Base-by-base conservation (phyloP, 2,329 filamentous ascomycete genomes). In the Albifimbria verrucaria region DNA sequence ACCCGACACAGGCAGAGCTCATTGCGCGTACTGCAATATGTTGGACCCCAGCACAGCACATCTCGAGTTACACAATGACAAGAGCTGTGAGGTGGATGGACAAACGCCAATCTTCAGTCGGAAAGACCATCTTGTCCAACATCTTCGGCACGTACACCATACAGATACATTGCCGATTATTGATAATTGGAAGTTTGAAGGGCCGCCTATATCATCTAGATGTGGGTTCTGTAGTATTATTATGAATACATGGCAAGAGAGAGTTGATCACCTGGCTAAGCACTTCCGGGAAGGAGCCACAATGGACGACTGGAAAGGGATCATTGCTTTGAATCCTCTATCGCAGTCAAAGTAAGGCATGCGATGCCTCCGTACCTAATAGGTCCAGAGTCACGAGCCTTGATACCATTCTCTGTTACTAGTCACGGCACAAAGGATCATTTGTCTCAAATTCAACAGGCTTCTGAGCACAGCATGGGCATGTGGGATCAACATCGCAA, bases 141-240 rank as follows among this genome's bases (percentile, higher is more conserved):
- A 65, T 39, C 57, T 65, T 11, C 55, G 58, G 17, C 52, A 54
- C 6, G 51, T 58, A 18, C 62, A 64, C 49, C 53, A 56, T 12
- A 22, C 59, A 7, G 74, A 76, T 65, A 64, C 1, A 52, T 64
- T 26, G 65, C 68, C 54, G 73, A 76, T 75, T 69, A 80, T 46
- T 62, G 65, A 60, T 12, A 50, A 52, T 22, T 65, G 63, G 63
- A 60, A 59, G 52, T 32, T 54, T 26, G 52, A 60, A 20, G 44
- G 51, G 3, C 47, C 50, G 4, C 26, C 53, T 5, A 50, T 65
- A 12, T 43, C 48, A 2, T 65, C 60, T 5, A 56, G 62, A 17
- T 65, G 62, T 39, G 63, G 63, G 2, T 65, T 65, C 46, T 65
- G 62, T 32, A 55, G 57, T 4, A 22, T 50, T 22, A 39, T n/a